Base-by-base conservation (phyloP, 495 filamentous ascomycete genomes). In the Hypoxylon cercidicola region DNA sequence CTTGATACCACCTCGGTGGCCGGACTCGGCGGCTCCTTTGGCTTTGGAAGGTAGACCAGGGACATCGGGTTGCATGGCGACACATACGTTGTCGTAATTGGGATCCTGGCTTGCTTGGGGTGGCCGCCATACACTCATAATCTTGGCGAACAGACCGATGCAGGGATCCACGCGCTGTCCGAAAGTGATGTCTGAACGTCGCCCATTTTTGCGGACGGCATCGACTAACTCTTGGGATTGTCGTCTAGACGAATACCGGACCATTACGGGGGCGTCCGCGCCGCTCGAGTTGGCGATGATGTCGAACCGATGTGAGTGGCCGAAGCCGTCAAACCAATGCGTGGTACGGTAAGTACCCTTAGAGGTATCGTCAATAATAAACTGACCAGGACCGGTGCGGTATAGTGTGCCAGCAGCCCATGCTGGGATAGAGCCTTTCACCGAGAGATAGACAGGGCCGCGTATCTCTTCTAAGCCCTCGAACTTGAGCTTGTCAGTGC, bases 311-410 rank as follows among this genome's bases (percentile, higher is more conserved):
- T 93, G 90, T 2, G 85, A 86, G 59, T 92, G 88, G n/a, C 81
- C 81, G 41, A 93, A 86, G n/a, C 89, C 87, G 72, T 93, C 88
- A 60, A 93, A 92, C 91, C 91, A 95, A 69, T 95, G 91, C 0
- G 75, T 82, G 7, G 85, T 75, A 23, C 77, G 73, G 63, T 85
- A 85, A 0, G 81, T 84, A 1, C 81, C 81, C 28, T 83, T 84
- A 0, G 83, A 74, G 13, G 86, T 81, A 13, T 80, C 81, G 41
- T 87, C 74, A 7, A 90, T 69, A 56, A 82, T 83, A 60, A 82
- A 82, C 15, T 81, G 77, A 0, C 89, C 88, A 0, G 89, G 89
- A 0, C 91, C 90, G 2, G 88, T 93, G 3, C 91, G 84, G 65
- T 89, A 93, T 3, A 95, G 79, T 1, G 80, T 78, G 4, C 91